Conservation (phyloP, 495 filamentous ascomycete genomes). For the Lepraria neglecta region DNA sequence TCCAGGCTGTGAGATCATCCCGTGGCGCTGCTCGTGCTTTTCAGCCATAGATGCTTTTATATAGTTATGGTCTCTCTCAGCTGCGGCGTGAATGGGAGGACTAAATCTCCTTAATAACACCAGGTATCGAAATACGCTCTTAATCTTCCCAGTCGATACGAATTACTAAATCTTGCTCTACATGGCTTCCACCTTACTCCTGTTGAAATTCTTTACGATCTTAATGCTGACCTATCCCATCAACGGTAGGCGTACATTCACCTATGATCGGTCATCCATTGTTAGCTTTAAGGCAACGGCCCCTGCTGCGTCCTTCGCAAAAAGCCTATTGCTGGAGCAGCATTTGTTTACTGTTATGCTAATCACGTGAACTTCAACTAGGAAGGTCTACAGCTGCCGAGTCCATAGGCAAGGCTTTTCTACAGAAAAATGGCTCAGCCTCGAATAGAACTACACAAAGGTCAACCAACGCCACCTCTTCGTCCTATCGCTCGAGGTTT, state of each 20-base stretch:
- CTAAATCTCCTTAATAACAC: not conserved
- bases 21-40: not conserved
- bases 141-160: not conserved
- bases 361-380: not conserved
- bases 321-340: not conserved
- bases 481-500: not conserved
- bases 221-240: not conserved
- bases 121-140: too few relatives aligned
- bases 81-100: not conserved
- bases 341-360: not conserved
- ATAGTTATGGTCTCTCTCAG: not conserved
- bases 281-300: not conserved
- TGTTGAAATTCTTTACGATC: not conserved
- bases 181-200: not conserved
- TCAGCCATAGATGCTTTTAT: not conserved
- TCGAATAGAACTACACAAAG: not conserved
- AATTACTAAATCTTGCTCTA: not conserved
- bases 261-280: not conserved
- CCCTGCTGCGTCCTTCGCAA: not conserved
- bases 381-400: not conserved
- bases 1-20: not conserved
- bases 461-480: not conserved
- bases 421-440: not conserved
- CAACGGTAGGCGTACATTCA: not conserved
- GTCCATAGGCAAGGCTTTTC: constrained; percentile 1